Evolutionary conservation across 495 filamentous ascomycete genomes (phyloP), one percentile per base, ranked within the genome.

Genomic region (Hypoxylon rickii): DNA sequence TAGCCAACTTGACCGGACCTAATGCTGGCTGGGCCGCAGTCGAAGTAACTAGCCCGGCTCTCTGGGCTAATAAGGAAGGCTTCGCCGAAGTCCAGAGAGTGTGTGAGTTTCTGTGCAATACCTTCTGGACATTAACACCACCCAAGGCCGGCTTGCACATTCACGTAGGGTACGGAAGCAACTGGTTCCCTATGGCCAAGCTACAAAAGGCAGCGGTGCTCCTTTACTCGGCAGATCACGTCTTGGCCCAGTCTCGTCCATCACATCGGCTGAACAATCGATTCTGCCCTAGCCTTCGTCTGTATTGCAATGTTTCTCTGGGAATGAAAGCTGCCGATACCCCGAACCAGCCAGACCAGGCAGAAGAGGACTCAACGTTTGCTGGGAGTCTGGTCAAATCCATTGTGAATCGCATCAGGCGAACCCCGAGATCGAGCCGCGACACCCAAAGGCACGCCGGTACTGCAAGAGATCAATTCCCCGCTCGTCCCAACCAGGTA

Each of bases 151-250:
- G 60, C 0, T 31, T 66, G n/a, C 64, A 66, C 20, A 46, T 56
- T 3, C 64, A 66, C 32, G 56, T 63, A 0, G 64, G 64, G 1
- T 19, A 50, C 1, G 64, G 64, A 0, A 36, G 32, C 2, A n/a
- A 51, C 0, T 60, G 50, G 24, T 45, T 57, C 1, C 29, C 55
- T 1, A 8, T 57, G 8, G n/a, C n/a, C 1, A 1, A 0, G 32
- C 44, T 1, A 12, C 59, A 1, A 37, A 51, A 8, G 46, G 36
- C 2, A 54, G 64, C 51, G 1, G 55, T 47, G 2, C 10, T 29
- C 4, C 24, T 29, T 29, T 29, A 29, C 24, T 4, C 24, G 4
- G 24, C 24, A 4, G 24, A 29, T 10, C 24, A 4, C 4, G 4
- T 29, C 24, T 10, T 29, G 4, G 24, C 24, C 24, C 4, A 4